Conservation (phyloP, 805 yeast species). For the Lachancea quebecensis region DNA sequence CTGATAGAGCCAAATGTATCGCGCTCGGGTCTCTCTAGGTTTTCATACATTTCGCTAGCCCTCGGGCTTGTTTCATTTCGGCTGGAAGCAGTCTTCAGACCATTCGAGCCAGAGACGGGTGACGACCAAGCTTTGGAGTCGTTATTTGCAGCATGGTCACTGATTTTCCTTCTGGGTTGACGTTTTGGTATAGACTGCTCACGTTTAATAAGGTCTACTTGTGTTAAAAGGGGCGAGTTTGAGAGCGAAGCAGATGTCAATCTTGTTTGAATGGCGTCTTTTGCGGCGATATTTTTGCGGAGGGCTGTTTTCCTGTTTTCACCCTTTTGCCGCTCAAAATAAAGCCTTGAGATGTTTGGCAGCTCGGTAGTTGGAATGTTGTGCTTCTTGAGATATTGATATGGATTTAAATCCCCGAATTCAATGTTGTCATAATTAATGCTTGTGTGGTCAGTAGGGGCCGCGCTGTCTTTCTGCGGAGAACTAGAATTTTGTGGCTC, state of each 20-base stretch:
- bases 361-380: slow-evolving; percentile 33
- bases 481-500: slow-evolving; percentile 2
- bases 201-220: not conserved
- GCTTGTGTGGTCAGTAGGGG: not conserved
- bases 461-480: not conserved
- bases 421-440: slow-evolving; percentile 18
- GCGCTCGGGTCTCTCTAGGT: not conserved
- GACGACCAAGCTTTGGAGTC: slow-evolving; percentile 12
- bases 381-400: slow-evolving; percentile 34
- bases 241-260: slow-evolving; percentile 2
- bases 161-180: slow-evolving; percentile 10
- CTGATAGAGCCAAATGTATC: slow-evolving; percentile 2
- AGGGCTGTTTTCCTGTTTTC: slow-evolving; percentile 29
- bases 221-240: not conserved
- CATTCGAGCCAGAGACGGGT: slow-evolving; percentile 7
- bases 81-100: not conserved
- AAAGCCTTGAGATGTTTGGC: slow-evolving; percentile 32
- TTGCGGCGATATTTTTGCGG: slow-evolving; percentile 15
- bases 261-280: slow-evolving; percentile 7
- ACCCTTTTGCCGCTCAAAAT: slow-evolving; percentile 33
- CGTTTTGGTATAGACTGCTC: slow-evolving; percentile 1
- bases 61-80: too few species aligned
- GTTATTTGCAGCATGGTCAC: slow-evolving; percentile 1
- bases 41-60: slow-evolving; percentile 4
- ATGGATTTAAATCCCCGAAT: slow-evolving; percentile 36